Evolutionary conservation across 2,329 filamentous ascomycete genomes (phyloP).

Genomic region (Colletotrichum eremochloae): DNA sequence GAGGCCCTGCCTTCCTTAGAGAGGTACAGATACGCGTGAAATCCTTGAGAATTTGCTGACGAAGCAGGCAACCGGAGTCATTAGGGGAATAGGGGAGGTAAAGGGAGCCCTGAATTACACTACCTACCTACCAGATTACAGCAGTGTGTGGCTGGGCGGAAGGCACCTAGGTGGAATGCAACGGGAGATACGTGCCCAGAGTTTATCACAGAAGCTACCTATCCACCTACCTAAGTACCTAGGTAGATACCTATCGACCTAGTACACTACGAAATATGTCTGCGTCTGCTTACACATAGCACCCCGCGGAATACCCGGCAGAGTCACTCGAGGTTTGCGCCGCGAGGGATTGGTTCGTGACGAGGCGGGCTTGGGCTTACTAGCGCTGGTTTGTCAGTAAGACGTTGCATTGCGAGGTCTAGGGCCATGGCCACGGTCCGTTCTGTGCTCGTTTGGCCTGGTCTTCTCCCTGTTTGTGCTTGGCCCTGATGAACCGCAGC

Average conservation of each 20-base stretch:
- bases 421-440: conserved; percentile 34
- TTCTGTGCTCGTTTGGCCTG: conserved; percentile 39
- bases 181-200: background rate
- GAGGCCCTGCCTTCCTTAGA: background rate
- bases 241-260: too few species aligned
- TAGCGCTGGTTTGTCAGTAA: conserved; percentile 26
- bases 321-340: conserved; percentile 4
- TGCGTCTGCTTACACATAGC: background rate
- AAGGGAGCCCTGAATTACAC: background rate
- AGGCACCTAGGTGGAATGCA: background rate
- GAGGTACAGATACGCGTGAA: background rate
- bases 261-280: background rate
- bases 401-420: conserved; percentile 33
- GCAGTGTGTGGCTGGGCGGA: conserved; percentile 7
- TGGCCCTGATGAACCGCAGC: conserved; percentile 27
- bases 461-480: conserved; percentile 32
- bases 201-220: background rate
- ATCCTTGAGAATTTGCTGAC: background rate
- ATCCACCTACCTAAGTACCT: background rate
- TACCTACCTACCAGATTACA: too few species aligned
- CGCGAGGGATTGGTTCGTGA: conserved; percentile 10
- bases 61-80: background rate
- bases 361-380: conserved; percentile 24
- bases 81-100: conserved; percentile 1
- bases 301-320: background rate